phyloP scores from a whole-genome alignment of 2,329 filamentous ascomycete genomes.

The Elsinoe necatrix region DNA sequence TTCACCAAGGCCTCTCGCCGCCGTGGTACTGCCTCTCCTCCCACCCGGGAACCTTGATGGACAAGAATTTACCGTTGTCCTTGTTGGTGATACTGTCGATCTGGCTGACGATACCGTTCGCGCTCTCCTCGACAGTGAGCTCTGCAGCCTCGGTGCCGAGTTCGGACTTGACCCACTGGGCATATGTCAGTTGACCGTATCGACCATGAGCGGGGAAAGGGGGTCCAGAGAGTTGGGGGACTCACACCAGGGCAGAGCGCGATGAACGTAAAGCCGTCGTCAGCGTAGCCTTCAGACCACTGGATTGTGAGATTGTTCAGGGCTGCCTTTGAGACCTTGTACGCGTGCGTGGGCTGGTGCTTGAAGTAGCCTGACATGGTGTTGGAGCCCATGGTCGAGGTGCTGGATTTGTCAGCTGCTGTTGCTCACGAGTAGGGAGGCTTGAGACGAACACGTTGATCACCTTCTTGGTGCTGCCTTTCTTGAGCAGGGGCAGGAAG shows the following conservation, averaged over 20 bases:
- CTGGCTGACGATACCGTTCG: conserved; percentile 36
- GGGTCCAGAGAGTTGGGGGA: conserved; percentile 4
- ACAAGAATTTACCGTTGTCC: conserved; percentile 43
- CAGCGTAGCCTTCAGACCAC: conserved; percentile 31
- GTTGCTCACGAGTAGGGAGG: background rate
- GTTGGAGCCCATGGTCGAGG: conserved; percentile 38
- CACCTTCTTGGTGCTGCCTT: conserved; percentile 36
- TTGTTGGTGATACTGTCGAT: conserved; percentile 34
- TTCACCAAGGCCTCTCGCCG: conserved; percentile 19
- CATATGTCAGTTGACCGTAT: conserved; percentile 12
- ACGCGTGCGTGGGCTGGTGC: conserved; percentile 28
- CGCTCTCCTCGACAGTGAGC: conserved; percentile 34
- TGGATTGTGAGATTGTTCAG: conserved; percentile 42
- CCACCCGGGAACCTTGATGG: conserved; percentile 34
- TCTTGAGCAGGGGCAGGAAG: conserved; percentile 32
- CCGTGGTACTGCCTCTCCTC: conserved; percentile 29
- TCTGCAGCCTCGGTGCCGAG: conserved; percentile 36
- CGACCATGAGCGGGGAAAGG: no score
- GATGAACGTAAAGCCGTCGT: conserved; percentile 38
- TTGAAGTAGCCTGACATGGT: conserved; percentile 22
- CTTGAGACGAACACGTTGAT: conserved; percentile 34
- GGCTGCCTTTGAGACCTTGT: conserved; percentile 42
- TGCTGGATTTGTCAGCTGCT: conserved; percentile 23
- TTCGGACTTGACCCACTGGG: conserved; percentile 41
- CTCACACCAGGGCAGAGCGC: conserved; percentile 40